These are phyloP conservation scores for Lepidopterella palustris DNA, from an alignment of 495 filamentous ascomycete species.

Conservation along the genomic window DNA sequence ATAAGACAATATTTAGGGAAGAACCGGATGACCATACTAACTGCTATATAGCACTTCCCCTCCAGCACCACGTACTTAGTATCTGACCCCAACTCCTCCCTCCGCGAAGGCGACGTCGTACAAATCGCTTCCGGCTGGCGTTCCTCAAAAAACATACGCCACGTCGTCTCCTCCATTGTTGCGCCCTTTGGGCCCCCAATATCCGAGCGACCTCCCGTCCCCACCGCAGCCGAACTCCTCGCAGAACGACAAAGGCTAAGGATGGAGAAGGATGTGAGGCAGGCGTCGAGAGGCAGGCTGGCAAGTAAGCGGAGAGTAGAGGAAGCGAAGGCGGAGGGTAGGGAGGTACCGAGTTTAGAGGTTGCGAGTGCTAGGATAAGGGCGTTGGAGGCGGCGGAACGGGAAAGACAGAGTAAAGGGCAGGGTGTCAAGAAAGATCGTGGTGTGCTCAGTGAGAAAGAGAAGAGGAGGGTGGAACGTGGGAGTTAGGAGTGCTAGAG, in stretches of 20 bases:
- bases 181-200: slow-evolving; percentile 62
- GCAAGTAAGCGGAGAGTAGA: slow-evolving; percentile 18
- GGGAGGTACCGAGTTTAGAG: slow-evolving; percentile 27
- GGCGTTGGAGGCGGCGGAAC: slow-evolving; percentile 21
- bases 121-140: slow-evolving; percentile 63
- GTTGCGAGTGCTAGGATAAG: slow-evolving; percentile 18
- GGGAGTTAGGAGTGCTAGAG: slow-evolving; percentile 17
- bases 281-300: slow-evolving; percentile 11
- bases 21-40: background rate
- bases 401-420: slow-evolving; percentile 11
- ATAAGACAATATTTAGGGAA: background rate
- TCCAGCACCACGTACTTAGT: slow-evolving; percentile 47
- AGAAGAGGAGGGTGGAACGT: slow-evolving; percentile 20
- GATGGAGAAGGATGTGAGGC: slow-evolving; percentile 31
- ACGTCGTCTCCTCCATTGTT: slow-evolving; percentile 72
- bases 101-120: slow-evolving; percentile 73
- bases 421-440: slow-evolving; percentile 6
- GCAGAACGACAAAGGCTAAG: slow-evolving; percentile 42
- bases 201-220: slow-evolving; percentile 55
- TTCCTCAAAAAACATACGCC: slow-evolving; percentile 57
- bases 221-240: slow-evolving; percentile 56
- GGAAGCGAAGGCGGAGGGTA: slow-evolving; percentile 27
- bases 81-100: slow-evolving; percentile 67
- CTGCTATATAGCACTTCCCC: slow-evolving; percentile 35
- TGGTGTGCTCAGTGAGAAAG: slow-evolving; percentile 10